Evolutionary conservation across 345 rosid genomes (phyloP), one percentile per base, ranked within the genome.

Genomic region (Clausena lansium): DNA sequence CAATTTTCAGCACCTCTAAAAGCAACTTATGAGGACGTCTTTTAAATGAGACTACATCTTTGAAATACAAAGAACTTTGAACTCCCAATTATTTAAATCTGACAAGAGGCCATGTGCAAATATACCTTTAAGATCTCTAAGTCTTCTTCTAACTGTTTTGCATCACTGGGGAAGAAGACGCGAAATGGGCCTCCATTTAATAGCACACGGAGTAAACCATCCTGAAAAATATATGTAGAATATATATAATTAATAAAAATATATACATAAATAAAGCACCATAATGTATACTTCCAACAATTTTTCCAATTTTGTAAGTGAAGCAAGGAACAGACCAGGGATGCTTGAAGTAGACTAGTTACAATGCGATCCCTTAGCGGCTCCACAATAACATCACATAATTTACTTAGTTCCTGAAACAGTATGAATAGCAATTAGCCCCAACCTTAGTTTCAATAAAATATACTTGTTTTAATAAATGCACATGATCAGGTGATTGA

Each of bases 331-430:
- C 91, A 80, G 15, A 96, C 98, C 88, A 94, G 83, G 57, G 99
- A 91, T 71, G 98, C 97, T 86, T 91, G 97, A 85, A 96, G 98
- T 78, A 96, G 93, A 85, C 97, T 88, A 9, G 99, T 94, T 62
- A 94, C 99, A 30, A 96, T 71, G 13, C 94, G 97, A 84, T 96
- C 99, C 90, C 99, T 86, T 70, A 96, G 84, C 58, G 95, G 90
- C 81, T 96, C 99, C 86, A 91, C 83, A 76, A 96, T 94, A 47
- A 96, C 81, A 79, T 77, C 83, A 73, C 99, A 96, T 55, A 94
- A 86, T 81, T 96, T 95, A 73, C 87, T 93, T 73, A 96, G 91
- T 80, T 92, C 95, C 99, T 96, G 91, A 86, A 85, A 71, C 69
- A 81, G 39, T 77, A 61, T 38, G 20, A 35, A 64, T 74, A 78